Evolutionary conservation across 2,329 filamentous ascomycete species (phyloP), one percentile per base, ranked within the genome.

Genomic region (Colletotrichum sp.): DNA sequence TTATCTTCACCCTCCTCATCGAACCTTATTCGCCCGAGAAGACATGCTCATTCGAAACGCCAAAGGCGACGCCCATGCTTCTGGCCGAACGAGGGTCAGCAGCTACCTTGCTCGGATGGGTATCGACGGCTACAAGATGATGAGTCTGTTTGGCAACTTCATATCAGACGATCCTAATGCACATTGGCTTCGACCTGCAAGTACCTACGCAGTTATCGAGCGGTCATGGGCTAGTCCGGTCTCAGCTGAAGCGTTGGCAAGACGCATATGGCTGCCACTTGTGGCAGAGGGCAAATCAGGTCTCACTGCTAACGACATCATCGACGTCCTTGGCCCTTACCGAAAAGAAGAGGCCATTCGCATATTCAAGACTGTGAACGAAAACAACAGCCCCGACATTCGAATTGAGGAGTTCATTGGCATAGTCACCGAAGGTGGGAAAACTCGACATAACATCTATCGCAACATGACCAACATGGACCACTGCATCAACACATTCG

Each of bases 231-330:
- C 80, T 12, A 81, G 79, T 68, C 79, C 79, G 10, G 78, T 74
- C 18, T 79, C 80, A 2, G 81, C 81, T 4, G 77, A 75, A 2
- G 81, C 81, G 7, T 74, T 82, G 28, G 81, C 77, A 10, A 71
- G 78, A n/a, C 78, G 81, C 16, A 81, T 82, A 34, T 83, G 81
- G 81, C 77, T 80, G 75, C 81, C 81, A 0, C 77, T 82, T n/a
- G 81, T 80, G 6, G 71, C 78, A 13, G 39, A 78, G 6, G 80
- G 80, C 24, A 78, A 76, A 55, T 75, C 79, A 2, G 72, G 66
- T 8, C 71, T 82, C 16, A 77, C 75, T 7, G 73, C 73, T 4
- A 71, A 78, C 18, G 79, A 82, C 69, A 79, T 82, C 16, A 77
- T 77, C 60, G 80, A 82, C 59, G 79, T 82, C 10, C 75, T 82